Evolutionary conservation across 2,329 filamentous ascomycete genomes (phyloP), one percentile per base, ranked within the genome.

Genomic region (Talaromyces marneffei): DNA sequence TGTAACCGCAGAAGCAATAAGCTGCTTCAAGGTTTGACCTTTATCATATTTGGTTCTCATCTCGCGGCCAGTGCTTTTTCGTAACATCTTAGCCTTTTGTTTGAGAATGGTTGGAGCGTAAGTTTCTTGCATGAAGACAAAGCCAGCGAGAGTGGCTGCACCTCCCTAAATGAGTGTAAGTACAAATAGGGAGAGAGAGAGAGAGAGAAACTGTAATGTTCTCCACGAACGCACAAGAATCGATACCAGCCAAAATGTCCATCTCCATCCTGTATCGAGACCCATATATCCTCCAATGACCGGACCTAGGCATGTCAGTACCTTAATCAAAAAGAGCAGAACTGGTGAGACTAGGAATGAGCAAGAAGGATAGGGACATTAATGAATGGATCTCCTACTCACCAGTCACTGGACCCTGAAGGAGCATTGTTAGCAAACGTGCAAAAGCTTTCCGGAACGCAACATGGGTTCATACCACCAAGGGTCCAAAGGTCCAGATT

Each of bases 171-270:
- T 33, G 29, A n/a, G 29, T 33, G 29, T 29, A 52, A 33, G 66
- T 35, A 72, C 69, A 54, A n/a, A n/a, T n/a, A n/a, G n/a, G n/a
- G n/a, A n/a, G n/a, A n/a, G n/a, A n/a, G n/a, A n/a, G n/a, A n/a
- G n/a, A 77, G 66, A 54, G 71, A 63, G 14, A 69, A 71, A 42
- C 18, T 20, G 33, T n/a, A n/a, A 16, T 10, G 25, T 33, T 35
- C 10, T 33, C 23, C 12, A 37, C 6, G 46, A 52, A 29, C 20
- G 46, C 58, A 71, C 71, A 29, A 69, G 66, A 18, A 77, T 72
- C 1, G 70, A 68, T 6, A 74, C 68, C 16, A 72, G 63, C 69
- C 72, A 79, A 65, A 80, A 79, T 18, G 69, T 67, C 78, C 78
- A 80, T 7, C 77, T 68, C 78, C 78, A 80, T 2, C 70, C 75